Conservation (phyloP, 345 rosid genomes). For the Pistacia integerrima region DNA sequence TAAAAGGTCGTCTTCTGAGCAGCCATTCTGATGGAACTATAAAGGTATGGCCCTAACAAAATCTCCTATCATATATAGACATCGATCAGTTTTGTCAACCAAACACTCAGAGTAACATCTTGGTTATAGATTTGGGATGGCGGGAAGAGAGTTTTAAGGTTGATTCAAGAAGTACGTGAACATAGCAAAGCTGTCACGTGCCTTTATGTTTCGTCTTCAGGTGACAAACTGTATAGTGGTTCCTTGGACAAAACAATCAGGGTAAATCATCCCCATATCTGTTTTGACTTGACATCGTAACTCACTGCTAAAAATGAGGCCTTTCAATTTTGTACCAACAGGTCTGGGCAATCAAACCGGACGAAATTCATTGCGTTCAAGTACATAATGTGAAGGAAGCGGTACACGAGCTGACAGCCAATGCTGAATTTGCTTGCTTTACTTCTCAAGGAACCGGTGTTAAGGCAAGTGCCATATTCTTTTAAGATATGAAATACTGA, state of each 20-base stretch:
- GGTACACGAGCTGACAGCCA: slow-evolving; percentile 49
- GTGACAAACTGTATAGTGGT: slow-evolving; percentile 62
- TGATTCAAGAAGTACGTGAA: slow-evolving; percentile 56
- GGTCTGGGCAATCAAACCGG: slow-evolving; percentile 62
- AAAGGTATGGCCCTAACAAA: slow-evolving; percentile 41
- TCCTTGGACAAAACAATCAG: slow-evolving; percentile 68
- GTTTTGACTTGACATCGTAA: no score
- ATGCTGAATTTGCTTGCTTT: slow-evolving; percentile 49
- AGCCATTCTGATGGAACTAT: slow-evolving; percentile 75
- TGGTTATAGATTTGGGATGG: slow-evolving; percentile 54
- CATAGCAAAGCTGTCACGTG: slow-evolving; percentile 64
- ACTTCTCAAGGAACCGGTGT: slow-evolving; percentile 57
- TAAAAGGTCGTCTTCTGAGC: slow-evolving; percentile 52
- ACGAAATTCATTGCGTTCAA: slow-evolving; percentile 57
- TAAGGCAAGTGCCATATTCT: slow-evolving; percentile 38
- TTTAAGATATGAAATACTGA: background rate
- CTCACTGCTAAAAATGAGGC: no score
- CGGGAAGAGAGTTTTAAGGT: slow-evolving; percentile 44
- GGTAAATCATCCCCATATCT: slow-evolving; percentile 31
- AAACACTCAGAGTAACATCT: background rate
- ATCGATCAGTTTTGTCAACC: background rate
- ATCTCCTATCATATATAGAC: background rate
- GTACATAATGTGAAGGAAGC: slow-evolving; percentile 66
- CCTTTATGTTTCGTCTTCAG: slow-evolving; percentile 47
- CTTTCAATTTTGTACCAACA: slow-evolving; percentile 10